Conservation (phyloP, 2,329 filamentous ascomycete species). For the Aspergillus thermomutatus region DNA sequence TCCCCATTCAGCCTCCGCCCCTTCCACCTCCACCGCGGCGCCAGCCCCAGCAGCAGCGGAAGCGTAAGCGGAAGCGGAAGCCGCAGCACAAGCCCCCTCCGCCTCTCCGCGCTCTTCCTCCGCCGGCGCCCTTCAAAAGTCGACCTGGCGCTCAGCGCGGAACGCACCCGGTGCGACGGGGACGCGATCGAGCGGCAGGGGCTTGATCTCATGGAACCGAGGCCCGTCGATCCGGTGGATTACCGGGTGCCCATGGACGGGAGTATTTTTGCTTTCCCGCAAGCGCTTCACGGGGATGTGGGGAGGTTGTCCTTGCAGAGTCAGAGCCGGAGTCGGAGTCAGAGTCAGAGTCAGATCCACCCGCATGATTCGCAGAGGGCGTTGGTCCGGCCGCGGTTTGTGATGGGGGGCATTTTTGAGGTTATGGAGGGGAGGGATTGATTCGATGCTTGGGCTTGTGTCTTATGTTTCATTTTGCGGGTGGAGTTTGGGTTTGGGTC, state of each 20-base stretch:
- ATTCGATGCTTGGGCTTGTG: constrained; percentile 9
- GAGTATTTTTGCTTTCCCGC: constrained; percentile 11
- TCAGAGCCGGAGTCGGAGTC: neutral
- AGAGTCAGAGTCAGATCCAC: constrained; percentile 5
- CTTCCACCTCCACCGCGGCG: constrained; percentile 20
- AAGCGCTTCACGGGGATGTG: neutral
- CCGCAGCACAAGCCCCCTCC: constrained; percentile 28
- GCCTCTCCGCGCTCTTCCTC: constrained; percentile 29
- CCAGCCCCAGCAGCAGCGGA: constrained; percentile 7
- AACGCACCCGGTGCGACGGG: constrained; percentile 37
- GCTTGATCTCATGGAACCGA: constrained; percentile 43
- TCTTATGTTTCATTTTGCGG: neutral
- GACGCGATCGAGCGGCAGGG: constrained; percentile 40
- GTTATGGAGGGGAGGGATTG: constrained; percentile 43
- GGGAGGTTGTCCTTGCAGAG: neutral
- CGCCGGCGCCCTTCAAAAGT: constrained; percentile 43
- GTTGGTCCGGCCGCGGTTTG: constrained; percentile 33
- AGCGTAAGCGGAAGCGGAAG: constrained; percentile 18
- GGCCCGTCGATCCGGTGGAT: constrained; percentile 37
- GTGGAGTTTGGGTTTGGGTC: neutral
- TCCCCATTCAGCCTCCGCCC: constrained; percentile 16
- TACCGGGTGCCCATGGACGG: constrained; percentile 22
- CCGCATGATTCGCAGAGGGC: neutral
- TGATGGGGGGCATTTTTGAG: constrained; percentile 48
- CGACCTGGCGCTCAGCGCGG: constrained; percentile 43